These are phyloP conservation scores for Astrocystis sublimbata DNA, from an alignment of 495 filamentous ascomycete species.

Conservation along the genomic window DNA sequence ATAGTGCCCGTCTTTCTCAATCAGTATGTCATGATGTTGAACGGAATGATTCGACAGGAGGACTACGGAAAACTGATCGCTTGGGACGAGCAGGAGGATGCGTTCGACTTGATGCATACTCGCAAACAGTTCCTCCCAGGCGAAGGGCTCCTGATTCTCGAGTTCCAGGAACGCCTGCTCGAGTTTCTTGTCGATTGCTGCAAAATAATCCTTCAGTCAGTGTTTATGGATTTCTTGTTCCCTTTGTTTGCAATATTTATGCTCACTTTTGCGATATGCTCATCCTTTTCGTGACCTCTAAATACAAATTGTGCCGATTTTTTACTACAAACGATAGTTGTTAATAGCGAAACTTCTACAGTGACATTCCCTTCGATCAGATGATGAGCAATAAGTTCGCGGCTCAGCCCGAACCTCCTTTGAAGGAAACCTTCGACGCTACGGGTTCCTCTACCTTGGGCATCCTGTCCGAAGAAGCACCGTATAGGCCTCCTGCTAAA, in stretches of 20 bases:
- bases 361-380: conserved; percentile 32
- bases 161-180: conserved; percentile 49
- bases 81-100: conserved; percentile 45
- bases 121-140: conserved; percentile 39
- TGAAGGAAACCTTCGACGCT: conserved; percentile 30
- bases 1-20: conserved; percentile 43
- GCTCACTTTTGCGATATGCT: no score
- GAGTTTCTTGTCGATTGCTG: conserved; percentile 49
- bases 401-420: conserved; percentile 36
- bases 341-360: no score
- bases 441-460: conserved; percentile 23
- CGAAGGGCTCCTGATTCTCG: conserved; percentile 49
- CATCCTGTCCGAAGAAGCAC: conserved; percentile 48
- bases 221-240: no score
- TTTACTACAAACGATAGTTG: no score
- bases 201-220: conserved; percentile 48
- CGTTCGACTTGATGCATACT: conserved; percentile 33
- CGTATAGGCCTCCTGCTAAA: conserved; percentile 46
- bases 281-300: no score
- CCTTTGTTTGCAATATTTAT: no score
- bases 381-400: conserved; percentile 27
- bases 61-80: conserved; percentile 49
- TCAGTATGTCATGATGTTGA: conserved; percentile 46
- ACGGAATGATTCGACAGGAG: conserved; percentile 29
- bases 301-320: no score